Evolutionary conservation across 768 basidiomycete species (phyloP).

Genomic region (Boletales sp.): DNA sequence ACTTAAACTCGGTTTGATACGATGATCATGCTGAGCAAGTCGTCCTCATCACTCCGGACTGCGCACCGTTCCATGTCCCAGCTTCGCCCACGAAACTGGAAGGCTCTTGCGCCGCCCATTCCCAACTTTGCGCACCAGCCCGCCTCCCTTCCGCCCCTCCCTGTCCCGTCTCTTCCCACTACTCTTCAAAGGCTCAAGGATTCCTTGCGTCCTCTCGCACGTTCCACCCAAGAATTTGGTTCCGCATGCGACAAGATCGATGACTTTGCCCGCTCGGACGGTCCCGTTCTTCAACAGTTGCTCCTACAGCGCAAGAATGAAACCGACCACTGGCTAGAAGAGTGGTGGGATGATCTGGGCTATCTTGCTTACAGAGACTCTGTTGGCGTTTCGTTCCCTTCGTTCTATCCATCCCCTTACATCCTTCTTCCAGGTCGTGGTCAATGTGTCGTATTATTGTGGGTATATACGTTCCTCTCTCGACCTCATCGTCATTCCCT

Average conservation of each 20-base stretch:
- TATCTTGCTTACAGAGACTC: constrained; percentile 88
- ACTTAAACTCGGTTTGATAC: too few relatives aligned
- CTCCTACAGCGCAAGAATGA: constrained; percentile 53
- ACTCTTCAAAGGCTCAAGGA: constrained; percentile 70
- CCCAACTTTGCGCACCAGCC: constrained; percentile 65
- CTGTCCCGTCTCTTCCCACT: constrained; percentile 63
- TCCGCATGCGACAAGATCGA: constrained; percentile 61
- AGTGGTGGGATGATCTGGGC: constrained; percentile 89
- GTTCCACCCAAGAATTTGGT: constrained; percentile 54
- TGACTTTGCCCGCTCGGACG: constrained; percentile 45
- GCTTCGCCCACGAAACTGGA: constrained; percentile 60
- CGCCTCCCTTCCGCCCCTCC: constrained; percentile 59
- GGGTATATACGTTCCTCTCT: constrained; percentile 17
- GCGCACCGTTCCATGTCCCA: constrained; percentile 17
- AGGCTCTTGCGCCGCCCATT: constrained; percentile 60
- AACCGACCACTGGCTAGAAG: constrained; percentile 79
- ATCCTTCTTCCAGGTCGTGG: constrained; percentile 55
- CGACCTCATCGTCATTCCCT: constrained; percentile 6
- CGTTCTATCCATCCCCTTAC: constrained; percentile 2
- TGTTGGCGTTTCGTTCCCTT: constrained; percentile 36
- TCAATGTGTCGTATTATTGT: constrained; percentile 97
- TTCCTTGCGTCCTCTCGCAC: constrained; percentile 70
- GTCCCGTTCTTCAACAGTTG: constrained; percentile 56
- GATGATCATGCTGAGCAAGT: too few relatives aligned
- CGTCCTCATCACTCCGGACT: background rate